Evolutionary conservation across 192 early-diverging fungal genomes (phyloP).

Genomic region (Haplosporangium gracile): DNA sequence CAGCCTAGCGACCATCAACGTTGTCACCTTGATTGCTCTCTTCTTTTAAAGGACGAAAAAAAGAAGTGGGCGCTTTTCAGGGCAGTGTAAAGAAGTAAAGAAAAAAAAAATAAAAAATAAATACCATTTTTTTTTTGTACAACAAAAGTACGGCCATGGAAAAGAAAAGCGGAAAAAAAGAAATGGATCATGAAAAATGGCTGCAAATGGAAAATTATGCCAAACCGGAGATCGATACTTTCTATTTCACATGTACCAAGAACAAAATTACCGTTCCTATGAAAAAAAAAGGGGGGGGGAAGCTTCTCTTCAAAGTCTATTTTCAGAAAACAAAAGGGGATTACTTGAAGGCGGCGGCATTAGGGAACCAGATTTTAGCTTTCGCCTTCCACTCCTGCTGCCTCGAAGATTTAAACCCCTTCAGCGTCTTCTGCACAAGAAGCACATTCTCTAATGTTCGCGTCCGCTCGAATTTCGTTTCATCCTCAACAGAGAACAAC

Average conservation of each 20-base stretch:
- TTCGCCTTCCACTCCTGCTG: conserved; percentile 1
- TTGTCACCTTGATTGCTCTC: neutral
- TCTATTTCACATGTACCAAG: neutral
- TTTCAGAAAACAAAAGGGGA: neutral
- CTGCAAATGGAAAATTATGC: too few species aligned
- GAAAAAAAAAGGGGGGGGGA: neutral
- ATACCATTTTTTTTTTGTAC: too few species aligned
- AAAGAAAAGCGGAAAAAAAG: neutral
- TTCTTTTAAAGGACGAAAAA: neutral
- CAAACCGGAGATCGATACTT: too few species aligned
- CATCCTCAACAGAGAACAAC: neutral
- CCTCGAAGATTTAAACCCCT: neutral
- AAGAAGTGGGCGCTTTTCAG: too few species aligned
- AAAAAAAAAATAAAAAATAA: too few species aligned
- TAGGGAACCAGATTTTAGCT: neutral
- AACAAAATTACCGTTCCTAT: neutral
- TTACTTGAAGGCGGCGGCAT: neutral
- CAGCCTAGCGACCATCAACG: neutral
- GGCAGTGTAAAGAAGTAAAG: too few species aligned
- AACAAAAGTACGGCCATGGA: neutral
- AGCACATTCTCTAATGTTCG: conserved; percentile 9
- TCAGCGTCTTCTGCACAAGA: conserved; percentile 22
- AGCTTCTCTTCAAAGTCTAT: neutral
- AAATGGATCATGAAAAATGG: too few species aligned
- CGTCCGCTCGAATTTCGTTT: neutral